Evolutionary conservation across 108 stramenopile species (phyloP), one percentile per base, ranked within the genome.

Genomic region (Seminavis robusta): DNA sequence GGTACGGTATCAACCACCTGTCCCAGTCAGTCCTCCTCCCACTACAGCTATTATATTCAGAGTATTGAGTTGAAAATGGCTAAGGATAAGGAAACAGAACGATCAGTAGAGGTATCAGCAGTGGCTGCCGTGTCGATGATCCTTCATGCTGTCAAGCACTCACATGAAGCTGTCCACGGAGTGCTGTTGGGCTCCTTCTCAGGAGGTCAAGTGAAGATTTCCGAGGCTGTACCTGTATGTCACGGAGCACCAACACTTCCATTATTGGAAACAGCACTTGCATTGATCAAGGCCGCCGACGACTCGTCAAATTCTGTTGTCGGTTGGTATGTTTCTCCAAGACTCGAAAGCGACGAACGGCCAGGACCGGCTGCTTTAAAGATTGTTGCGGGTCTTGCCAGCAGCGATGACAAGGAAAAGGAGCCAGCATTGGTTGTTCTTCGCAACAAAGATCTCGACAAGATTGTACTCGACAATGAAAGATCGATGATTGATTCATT

Each of bases 11-110:
- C 85, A 15, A 97, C 97, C 46, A 98, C 82, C 11, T 95, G 93
- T 25, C 92, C 94, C 44, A 99, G 87, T 42, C 97, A 96, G 63
- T 99, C 98, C 76, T 99, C 17, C 11, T 36, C 11, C 11, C 36
- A 36, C 10, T 8, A 36, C 10, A 36, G 36, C 11, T 10, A 36
- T 10, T 8, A 11, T 11, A 11, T 36, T 10, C 8, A 36, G 36
- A 11, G 10, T 36, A 8, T 36, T 36, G 36, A 11, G 36, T 36
- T 11, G 36, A 36, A 11, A 10, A 10, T 36, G 8, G 10, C 10
- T 10, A 36, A 36, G 11, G 36, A 36, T 8, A 36, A 11, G 11
- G 36, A 36, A 11, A 36, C 36, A 8, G 36, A 36, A 8, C 36
- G 36, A 36, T 36, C 36, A 36, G 10, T 36, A 36, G n/a, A n/a